Evolutionary conservation across 2,329 filamentous ascomycete genomes (phyloP).

Genomic region (Sarocladium brachiariae): DNA sequence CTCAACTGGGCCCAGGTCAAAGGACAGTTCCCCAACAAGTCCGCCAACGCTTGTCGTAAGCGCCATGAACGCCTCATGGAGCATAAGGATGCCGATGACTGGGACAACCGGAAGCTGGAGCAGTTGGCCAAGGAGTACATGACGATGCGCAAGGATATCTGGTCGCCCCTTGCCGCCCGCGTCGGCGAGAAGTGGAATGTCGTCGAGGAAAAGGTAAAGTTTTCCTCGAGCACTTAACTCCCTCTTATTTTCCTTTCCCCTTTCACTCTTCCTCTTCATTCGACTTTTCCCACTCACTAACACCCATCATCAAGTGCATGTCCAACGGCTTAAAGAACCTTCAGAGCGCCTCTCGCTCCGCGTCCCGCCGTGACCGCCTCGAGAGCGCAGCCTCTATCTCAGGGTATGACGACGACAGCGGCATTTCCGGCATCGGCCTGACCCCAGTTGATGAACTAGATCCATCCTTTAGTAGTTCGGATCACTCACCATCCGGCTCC

Average conservation of each 20-base stretch:
- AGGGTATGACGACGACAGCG: conserved; percentile 64
- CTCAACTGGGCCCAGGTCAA: conserved; percentile 83
- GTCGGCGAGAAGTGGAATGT: conserved; percentile 80
- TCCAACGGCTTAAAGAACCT: conserved; percentile 77
- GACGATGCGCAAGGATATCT: conserved; percentile 72
- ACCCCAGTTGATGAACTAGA: conserved; percentile 54
- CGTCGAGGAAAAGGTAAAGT: conserved; percentile 52
- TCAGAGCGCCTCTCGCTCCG: conserved; percentile 60
- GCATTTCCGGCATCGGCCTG: conserved; percentile 55
- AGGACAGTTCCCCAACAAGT: conserved; percentile 67
- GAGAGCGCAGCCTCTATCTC: conserved; percentile 32
- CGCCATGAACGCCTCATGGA: conserved; percentile 80
- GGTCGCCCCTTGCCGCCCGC: conserved; percentile 63
- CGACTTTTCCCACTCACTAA: conserved; percentile 13
- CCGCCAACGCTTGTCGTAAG: conserved; percentile 80
- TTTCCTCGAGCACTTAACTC: background rate
- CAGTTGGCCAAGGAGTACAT: conserved; percentile 72
- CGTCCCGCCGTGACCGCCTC: conserved; percentile 57
- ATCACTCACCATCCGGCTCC: conserved; percentile 38
- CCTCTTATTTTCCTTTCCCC: background rate
- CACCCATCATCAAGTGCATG: conserved; percentile 56
- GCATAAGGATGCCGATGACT: conserved; percentile 66
- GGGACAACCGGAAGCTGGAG: conserved; percentile 71
- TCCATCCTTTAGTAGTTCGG: conserved; percentile 49
- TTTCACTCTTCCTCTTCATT: conserved; percentile 4